A percentile compares a stretch with the other conserved stretches of the same genome.
These are phyloP conservation scores for Trifolium fragiferum DNA, from an alignment of 306 rosid species.

Conservation along the genomic window DNA sequence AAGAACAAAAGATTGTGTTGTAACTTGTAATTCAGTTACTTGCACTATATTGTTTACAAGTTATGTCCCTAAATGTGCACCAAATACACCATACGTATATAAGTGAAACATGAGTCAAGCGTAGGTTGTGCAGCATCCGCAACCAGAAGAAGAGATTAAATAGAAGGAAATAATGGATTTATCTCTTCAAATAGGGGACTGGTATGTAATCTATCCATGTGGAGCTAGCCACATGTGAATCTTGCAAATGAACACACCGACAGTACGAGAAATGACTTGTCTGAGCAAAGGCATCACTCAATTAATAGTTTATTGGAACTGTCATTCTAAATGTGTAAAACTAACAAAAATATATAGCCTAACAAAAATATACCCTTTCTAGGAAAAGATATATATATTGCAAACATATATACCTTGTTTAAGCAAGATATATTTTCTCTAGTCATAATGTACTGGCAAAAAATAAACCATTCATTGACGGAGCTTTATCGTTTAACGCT, in stretches of 20 bases:
- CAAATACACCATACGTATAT: no score
- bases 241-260: background rate
- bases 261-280: background rate
- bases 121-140: no score
- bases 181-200: background rate
- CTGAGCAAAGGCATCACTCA: background rate
- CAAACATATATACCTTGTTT: background rate
- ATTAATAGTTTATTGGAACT: background rate
- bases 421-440: background rate
- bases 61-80: no score
- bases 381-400: background rate
- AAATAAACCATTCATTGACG: background rate
- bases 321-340: background rate
- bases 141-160: no score
- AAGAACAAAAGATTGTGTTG: no score
- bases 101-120: no score
- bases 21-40: no score
- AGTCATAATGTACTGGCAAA: background rate
- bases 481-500: slow-evolving; percentile 27
- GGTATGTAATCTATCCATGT: background rate
- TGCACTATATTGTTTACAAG: no score
- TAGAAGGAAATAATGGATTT: background rate
- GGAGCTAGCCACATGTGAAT: background rate
- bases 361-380: background rate
- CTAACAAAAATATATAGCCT: background rate